Conservation (phyloP, 2,329 filamentous ascomycete genomes). For the Lizonia empirigonia region DNA sequence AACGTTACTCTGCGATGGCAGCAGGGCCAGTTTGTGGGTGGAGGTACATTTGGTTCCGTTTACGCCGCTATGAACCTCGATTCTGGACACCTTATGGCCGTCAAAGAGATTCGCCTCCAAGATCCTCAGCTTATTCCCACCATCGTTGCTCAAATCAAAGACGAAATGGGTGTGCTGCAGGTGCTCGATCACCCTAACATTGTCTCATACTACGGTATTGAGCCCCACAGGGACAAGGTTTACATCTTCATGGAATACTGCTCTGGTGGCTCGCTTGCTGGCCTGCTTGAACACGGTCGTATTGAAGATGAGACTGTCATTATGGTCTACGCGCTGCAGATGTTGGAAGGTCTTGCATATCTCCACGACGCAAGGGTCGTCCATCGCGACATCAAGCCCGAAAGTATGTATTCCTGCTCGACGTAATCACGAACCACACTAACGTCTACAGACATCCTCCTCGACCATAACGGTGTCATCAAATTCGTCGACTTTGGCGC, state of each 20-base stretch:
- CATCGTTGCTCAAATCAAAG: conserved; percentile 89
- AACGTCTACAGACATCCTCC: conserved; percentile 73
- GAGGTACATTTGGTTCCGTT: conserved; percentile 95
- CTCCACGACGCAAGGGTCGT: conserved; percentile 90
- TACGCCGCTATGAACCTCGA: conserved; percentile 98
- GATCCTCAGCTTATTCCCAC: conserved; percentile 95
- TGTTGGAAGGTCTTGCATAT: conserved; percentile 92
- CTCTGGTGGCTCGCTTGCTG: conserved; percentile 89
- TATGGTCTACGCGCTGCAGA: conserved; percentile 93
- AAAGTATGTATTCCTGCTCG: conserved; percentile 66
- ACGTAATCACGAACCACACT: conserved; percentile 22
- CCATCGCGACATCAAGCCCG: conserved; percentile 96
- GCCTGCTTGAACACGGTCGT: conserved; percentile 88
- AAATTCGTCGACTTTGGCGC: conserved; percentile 99
- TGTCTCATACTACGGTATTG: conserved; percentile 96
- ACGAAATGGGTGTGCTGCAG: conserved; percentile 96
- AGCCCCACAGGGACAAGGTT: conserved; percentile 98
- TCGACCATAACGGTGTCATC: conserved; percentile 97
- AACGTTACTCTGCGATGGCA: conserved; percentile 98
- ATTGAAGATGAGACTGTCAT: conserved; percentile 98
- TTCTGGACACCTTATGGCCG: conserved; percentile 94
- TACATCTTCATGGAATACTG: conserved; percentile 99
- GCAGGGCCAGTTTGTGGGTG: conserved; percentile 96
- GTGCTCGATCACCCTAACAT: conserved; percentile 97
- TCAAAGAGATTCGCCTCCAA: conserved; percentile 97